Percentiles rank a stretch among this genome's conserved stretches.
These are phyloP conservation scores for Podila verticillata DNA, from an alignment of 192 early-diverging fungal species.

Conservation along the genomic window DNA sequence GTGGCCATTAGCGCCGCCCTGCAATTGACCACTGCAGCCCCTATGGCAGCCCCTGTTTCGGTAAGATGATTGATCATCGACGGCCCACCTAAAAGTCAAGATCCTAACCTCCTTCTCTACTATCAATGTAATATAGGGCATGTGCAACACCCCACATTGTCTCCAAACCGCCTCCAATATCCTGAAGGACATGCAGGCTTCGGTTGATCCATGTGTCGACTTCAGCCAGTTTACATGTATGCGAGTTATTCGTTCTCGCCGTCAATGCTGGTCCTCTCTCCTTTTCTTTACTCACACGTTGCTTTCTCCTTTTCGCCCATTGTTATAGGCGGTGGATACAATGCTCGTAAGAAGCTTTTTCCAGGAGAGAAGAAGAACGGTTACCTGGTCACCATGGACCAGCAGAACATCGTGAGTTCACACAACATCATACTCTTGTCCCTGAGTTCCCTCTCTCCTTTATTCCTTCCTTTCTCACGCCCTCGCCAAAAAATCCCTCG, in stretches of 20 bases:
- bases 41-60: background rate
- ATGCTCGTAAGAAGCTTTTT: slow-evolving; percentile 12
- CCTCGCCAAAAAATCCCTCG: background rate
- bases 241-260: background rate
- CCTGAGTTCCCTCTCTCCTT: background rate
- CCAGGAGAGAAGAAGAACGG: slow-evolving; percentile 17
- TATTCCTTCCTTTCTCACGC: background rate
- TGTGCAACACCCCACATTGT: slow-evolving; percentile 66
- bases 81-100: background rate
- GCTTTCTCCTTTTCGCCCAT: background rate
- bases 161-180: slow-evolving; percentile 55
- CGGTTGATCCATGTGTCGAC: slow-evolving; percentile 71
- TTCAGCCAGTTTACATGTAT: slow-evolving; percentile 73
- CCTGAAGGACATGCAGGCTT: slow-evolving; percentile 57
- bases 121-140: slow-evolving; percentile 7
- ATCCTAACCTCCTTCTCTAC: background rate
- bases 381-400: slow-evolving; percentile 8
- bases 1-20: slow-evolving; percentile 22
- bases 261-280: background rate
- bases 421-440: too few species aligned
- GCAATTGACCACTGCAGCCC: slow-evolving; percentile 9
- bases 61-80: background rate
- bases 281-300: background rate
- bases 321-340: slow-evolving; percentile 18
- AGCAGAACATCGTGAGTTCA: slow-evolving; percentile 14